Base-by-base conservation (phyloP, 176 grass and related monocot genomes). In the Oryza punctata region DNA sequence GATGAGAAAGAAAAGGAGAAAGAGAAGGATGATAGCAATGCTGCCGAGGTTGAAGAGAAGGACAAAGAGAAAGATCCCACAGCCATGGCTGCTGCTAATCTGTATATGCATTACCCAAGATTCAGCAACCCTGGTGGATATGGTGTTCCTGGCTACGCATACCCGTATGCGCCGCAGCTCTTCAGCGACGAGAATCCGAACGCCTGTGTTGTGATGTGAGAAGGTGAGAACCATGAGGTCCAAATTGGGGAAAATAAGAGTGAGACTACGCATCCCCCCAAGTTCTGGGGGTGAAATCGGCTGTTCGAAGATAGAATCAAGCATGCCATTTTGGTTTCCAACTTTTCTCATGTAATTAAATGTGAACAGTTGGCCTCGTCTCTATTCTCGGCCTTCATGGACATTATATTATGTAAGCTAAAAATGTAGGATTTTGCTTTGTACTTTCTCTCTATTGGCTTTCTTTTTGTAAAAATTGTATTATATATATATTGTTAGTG, bases 161-260 rank as follows among this genome's bases (percentile, higher is more conserved):
- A 91, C 79, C 82, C 79, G 23, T 94, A 94, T 38, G 66, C 92
- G 0, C 92, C 87, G 0, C 84, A 94, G 73, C 77, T 89, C 57
- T 94, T 94, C 38, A 94, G 92, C 2, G 92, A 94, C 3, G 92
- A 94, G 76, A 91, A 94, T 75, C 92, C 92, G 0, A 91, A 94
- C 54, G 92, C 89, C 27, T 94, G 92, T 70, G 57, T 67, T 64
- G 73, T 94, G 68, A 94, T 94, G 92, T 91, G 80, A 93, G 73
- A 84, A 88, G 67, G 30, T 77, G 54, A 79, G 12, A 81, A 32
- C 37, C 27, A 84, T 44, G 73, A 16, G 41, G 29, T 80, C 35
- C 67, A 30, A 65, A 69, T 23, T 30, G 80, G 65, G 10, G 65
- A 88, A 86, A 86, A 69, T 86, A 82, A 67, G 37, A 85, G 25